phyloP scores from a whole-genome alignment of 495 filamentous ascomycete species.

The Neurospora sp. region DNA sequence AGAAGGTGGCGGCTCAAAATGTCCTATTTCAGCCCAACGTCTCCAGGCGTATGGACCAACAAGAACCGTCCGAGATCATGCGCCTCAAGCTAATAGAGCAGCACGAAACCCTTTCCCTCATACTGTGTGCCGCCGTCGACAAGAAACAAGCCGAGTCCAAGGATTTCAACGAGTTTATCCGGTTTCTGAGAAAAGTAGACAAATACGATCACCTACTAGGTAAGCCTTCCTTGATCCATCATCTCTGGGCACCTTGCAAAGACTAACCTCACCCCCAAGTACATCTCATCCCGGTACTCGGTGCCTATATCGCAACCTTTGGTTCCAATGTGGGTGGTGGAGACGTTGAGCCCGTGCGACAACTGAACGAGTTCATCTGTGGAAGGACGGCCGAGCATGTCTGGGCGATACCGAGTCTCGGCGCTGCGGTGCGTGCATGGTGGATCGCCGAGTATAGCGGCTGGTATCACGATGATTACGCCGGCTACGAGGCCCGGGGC shows the following conservation, averaged over 20 bases:
- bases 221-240: constrained; percentile 3
- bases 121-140: constrained; percentile 67
- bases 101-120: constrained; percentile 76
- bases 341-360: constrained; percentile 52
- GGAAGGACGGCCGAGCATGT: constrained; percentile 49
- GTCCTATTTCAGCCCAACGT: constrained; percentile 53
- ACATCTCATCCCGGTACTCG: constrained; percentile 70
- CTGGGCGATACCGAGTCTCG: constrained; percentile 63
- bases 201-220: constrained; percentile 54
- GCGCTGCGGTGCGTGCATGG: constrained; percentile 62
- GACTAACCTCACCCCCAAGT: constrained; percentile 32
- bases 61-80: constrained; percentile 68
- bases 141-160: constrained; percentile 54
- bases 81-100: constrained; percentile 65
- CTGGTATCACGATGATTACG: constrained; percentile 65
- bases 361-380: constrained; percentile 57
- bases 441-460: constrained; percentile 92
- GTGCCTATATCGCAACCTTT: constrained; percentile 60
- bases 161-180: constrained; percentile 63
- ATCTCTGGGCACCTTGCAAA: not conserved
- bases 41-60: constrained; percentile 50
- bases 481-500: constrained; percentile 45
- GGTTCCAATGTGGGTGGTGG: constrained; percentile 57
- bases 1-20: constrained; percentile 58
- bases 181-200: constrained; percentile 54